Base-by-base conservation (phyloP, 495 filamentous ascomycete genomes). In the Diplogelasinospora grovesii region DNA sequence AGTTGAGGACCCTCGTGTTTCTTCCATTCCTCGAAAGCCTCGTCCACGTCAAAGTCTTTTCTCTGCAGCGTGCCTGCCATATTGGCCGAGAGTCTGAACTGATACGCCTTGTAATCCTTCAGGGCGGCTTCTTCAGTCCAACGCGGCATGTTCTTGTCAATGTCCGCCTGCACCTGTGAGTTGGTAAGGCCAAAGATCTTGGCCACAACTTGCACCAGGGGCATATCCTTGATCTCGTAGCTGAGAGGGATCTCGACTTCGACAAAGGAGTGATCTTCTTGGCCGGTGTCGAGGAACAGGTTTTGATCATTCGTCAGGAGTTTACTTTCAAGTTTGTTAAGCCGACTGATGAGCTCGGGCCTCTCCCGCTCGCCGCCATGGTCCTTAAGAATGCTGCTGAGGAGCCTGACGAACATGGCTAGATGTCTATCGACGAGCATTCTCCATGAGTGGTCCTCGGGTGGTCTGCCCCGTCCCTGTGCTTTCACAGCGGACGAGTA, bases 181-280 rank as follows among this genome's bases (percentile, higher is more conserved):
- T 81, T 77, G 27, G 78, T 76, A 37, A 88, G 71, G 28, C 81
- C 82, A 58, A 96, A 99, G 39, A 95, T 84, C 41, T 73, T 81
- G 29, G 81, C 79, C 18, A 97, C 90, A 34, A 80, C 73, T 57
- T 89, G 83, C 20, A 95, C 93, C 61, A 96, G 74, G 15, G 79
- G 81, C 93, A 99, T 99, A 55, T 99, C 93, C 65, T 89, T 94
- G 36, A 96, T 81, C 59, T 94, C 83, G 55, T 95, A 88, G 58
- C 79, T 92, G 32, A 92, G 59, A 2, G 89, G 86, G 8, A 85
- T 78, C 21, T 82, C 70, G 6, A 86, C 85, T 57, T 95, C 89
- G 21, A 86, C 76, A 11, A 76, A 76, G 22, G 76, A 73, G 25
- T 78, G 74, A 13, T 71, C 50, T 35, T 74, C 67, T 33, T 85